Evolutionary conservation across 1,284 basidiomycete species (phyloP).

Genomic region (Phylloporus sp.): DNA sequence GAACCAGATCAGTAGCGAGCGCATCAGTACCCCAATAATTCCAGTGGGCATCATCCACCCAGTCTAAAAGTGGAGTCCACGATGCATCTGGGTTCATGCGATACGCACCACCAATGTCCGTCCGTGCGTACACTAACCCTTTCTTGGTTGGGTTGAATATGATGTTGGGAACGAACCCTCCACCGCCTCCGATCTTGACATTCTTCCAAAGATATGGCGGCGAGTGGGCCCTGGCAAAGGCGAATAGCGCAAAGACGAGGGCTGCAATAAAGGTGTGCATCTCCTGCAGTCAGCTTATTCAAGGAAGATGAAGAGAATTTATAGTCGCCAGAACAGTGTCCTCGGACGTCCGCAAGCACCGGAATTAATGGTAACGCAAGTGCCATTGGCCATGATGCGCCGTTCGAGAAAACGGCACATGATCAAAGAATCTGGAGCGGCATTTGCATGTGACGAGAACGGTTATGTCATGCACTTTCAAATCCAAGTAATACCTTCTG

Average conservation of each 20-base stretch:
- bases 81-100: conserved; percentile 66
- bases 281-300: conserved; percentile 29
- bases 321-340: conserved; percentile 4
- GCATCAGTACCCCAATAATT: conserved; percentile 74
- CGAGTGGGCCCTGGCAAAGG: neutral
- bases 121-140: conserved; percentile 70
- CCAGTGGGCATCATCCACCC: conserved; percentile 62
- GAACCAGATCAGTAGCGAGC: conserved; percentile 67
- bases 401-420: neutral
- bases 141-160: conserved; percentile 65
- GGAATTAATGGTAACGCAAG: neutral
- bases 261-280: conserved; percentile 9
- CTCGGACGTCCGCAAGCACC: neutral
- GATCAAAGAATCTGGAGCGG: neutral
- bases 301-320: neutral
- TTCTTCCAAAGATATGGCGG: conserved; percentile 23
- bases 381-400: neutral
- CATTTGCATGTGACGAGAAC: neutral
- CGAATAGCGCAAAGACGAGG: neutral
- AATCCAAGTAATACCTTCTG: too few species aligned
- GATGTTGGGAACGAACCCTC: conserved; percentile 51
- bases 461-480: neutral
- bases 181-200: conserved; percentile 16
- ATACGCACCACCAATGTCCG: conserved; percentile 74
- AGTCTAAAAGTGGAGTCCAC: conserved; percentile 69